A percentile compares a stretch with the other conserved stretches of the same genome.
Conservation (phyloP, 345 rosid species). For the Corchorus olitorius region DNA sequence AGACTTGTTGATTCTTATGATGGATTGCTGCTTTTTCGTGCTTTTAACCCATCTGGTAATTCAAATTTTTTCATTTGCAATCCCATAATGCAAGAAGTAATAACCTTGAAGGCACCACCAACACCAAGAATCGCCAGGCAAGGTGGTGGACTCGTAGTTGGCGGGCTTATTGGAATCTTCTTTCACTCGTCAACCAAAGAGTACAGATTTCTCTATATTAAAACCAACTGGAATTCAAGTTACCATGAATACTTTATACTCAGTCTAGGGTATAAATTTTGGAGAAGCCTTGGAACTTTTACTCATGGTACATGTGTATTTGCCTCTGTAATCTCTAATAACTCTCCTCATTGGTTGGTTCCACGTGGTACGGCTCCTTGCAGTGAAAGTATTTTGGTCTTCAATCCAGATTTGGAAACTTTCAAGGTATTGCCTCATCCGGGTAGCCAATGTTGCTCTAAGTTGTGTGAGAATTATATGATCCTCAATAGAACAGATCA, state of each 20-base stretch:
- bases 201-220: neutral
- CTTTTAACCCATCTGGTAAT: neutral
- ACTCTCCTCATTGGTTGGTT: neutral
- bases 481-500: neutral
- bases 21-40: neutral
- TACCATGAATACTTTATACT: neutral
- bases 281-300: slow-evolving; percentile 1
- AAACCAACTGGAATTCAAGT: neutral
- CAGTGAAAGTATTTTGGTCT: neutral
- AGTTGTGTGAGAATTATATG: neutral
- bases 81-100: neutral
- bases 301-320: too few species aligned
- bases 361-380: neutral
- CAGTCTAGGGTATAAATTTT: neutral
- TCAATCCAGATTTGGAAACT: neutral
- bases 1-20: neutral
- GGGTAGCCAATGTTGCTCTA: neutral
- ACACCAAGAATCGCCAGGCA: too few species aligned
- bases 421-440: slow-evolving; percentile 4
- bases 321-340: neutral
- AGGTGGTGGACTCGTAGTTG: too few species aligned
- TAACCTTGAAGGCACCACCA: neutral
- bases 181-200: neutral
- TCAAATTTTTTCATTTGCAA: neutral
- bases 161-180: neutral